A percentile compares a stretch with the other conserved stretches of the same genome.
phyloP scores from a whole-genome alignment of 371 early-diverging fungal species.

The Batkoa obscura region DNA sequence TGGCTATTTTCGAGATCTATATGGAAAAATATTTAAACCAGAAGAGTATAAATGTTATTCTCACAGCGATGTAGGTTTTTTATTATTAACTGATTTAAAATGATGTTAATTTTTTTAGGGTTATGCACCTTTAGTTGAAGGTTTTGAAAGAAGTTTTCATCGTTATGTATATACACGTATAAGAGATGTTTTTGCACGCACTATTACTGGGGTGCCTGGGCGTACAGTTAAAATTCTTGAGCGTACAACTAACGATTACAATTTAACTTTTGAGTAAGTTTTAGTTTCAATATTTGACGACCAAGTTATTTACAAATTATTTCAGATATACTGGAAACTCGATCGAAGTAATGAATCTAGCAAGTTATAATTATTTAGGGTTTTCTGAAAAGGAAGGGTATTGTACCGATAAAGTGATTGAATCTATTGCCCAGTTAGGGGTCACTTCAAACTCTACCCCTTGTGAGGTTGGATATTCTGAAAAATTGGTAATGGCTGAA shows the following conservation, averaged over 20 bases:
- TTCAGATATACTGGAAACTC: conserved; percentile 54
- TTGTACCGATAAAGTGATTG: conserved; percentile 83
- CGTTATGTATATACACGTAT: conserved; percentile 88
- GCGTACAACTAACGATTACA: conserved; percentile 63
- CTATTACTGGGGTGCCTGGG: conserved; percentile 91
- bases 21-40: conserved; percentile 46
- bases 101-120: conserved; percentile 22
- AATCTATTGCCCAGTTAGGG: conserved; percentile 37
- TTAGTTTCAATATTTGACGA: not conserved
- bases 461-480: conserved; percentile 42
- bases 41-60: not conserved
- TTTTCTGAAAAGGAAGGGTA: conserved; percentile 81
- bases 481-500: conserved; percentile 67
- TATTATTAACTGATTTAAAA: not conserved
- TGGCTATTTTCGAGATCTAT: conserved; percentile 79
- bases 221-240: conserved; percentile 72
- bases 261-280: conserved; percentile 50
- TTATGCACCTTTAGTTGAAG: conserved; percentile 76
- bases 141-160: conserved; percentile 95
- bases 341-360: conserved; percentile 76
- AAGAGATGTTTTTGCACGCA: conserved; percentile 94
- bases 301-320: not conserved
- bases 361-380: conserved; percentile 99
- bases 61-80: not conserved
- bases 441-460: conserved; percentile 42